Evolutionary conservation across 2,329 filamentous ascomycete genomes (phyloP).

Genomic region (Dactylellina parvicollis): DNA sequence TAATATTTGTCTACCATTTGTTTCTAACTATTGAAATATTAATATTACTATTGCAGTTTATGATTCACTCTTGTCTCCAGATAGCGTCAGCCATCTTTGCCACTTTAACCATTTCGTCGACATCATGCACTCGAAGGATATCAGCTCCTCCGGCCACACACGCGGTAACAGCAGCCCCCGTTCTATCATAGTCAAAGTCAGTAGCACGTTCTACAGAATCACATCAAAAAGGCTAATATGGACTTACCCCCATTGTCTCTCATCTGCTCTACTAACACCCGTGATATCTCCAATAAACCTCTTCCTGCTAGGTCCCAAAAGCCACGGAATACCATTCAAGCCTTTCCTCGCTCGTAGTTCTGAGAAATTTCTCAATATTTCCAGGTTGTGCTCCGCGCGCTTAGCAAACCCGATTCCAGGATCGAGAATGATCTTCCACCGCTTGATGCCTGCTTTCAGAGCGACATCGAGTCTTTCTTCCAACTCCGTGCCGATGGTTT

Average conservation of each 20-base stretch:
- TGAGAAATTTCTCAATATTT: conserved; percentile 75
- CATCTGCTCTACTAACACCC: conserved; percentile 74
- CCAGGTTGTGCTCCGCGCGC: conserved; percentile 79
- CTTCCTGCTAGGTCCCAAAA: conserved; percentile 89
- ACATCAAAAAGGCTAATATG: neutral
- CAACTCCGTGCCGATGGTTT: conserved; percentile 75
- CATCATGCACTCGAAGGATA: conserved; percentile 91
- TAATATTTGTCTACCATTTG: too few species aligned
- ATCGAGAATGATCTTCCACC: conserved; percentile 95
- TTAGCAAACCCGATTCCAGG: conserved; percentile 96
- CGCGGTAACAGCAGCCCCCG: conserved; percentile 85
- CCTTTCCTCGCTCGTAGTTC: conserved; percentile 73
- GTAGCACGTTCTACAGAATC: neutral
- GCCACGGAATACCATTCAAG: conserved; percentile 79
- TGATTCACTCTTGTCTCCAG: conserved; percentile 69
- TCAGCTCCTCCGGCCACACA: conserved; percentile 88
- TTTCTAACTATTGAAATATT: too few species aligned
- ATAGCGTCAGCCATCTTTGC: conserved; percentile 92
- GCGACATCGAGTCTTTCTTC: conserved; percentile 76
- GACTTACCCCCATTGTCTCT: conserved; percentile 75
- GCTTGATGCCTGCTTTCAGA: conserved; percentile 79
- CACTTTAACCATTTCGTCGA: conserved; percentile 83
- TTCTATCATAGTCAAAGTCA: conserved; percentile 61
- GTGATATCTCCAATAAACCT: conserved; percentile 86
- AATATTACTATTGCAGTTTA: neutral